Base-by-base conservation (phyloP, 768 basidiomycete species). In the Pleurotus djamor region DNA sequence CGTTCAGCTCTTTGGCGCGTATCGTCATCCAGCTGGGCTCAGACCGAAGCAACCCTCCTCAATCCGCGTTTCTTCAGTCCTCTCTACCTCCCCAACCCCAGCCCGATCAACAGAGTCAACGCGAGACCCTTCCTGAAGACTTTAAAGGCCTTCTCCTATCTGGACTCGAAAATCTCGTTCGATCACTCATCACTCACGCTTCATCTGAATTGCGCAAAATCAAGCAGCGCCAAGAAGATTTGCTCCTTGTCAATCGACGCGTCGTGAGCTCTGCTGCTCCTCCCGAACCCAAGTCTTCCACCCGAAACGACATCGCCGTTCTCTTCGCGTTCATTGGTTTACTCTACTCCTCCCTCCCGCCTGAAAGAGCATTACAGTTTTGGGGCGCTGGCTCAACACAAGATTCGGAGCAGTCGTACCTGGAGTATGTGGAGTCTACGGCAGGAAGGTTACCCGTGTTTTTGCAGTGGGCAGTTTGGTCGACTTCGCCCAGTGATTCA, bases 381-480 rank as follows among this genome's bases (percentile, higher is more conserved):
- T 97, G 94, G 94, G 86, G 87, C 7, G 83, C 87, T 1, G 80
- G 82, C 0, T 81, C 80, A 3, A 76, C 75, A 3, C 68, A 67
- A 41, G 81, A 82, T 5, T 57, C 71, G 0, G 72, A 73, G 10
- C 72, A 77, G 10, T 74, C 82, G 3, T 89, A 89, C 65, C 68
- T 85, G 61, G 86, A 91, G 63, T 71, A 73, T 37, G 65, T 81
- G 0, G 91, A 93, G 65, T 77, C 81, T n/a, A 83, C 80, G 2
- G 72, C 81, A 28, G 86, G 83, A 1, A 83, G 86, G 60, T 76
- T 92, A 0, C 84, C 86, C 1, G 80, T 86, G 1, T 96, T 96
- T 70, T 74, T 96, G 50, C 91, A 93, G 59, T 96, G 94, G 94
- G 92, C 92, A 0, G 85, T 92, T 7, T 91, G 89, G 89, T 90